Percentiles rank a stretch among this genome's conserved stretches.
phyloP scores from a whole-genome alignment of 2,329 filamentous ascomycete species.

The Verticillium isaacii region DNA sequence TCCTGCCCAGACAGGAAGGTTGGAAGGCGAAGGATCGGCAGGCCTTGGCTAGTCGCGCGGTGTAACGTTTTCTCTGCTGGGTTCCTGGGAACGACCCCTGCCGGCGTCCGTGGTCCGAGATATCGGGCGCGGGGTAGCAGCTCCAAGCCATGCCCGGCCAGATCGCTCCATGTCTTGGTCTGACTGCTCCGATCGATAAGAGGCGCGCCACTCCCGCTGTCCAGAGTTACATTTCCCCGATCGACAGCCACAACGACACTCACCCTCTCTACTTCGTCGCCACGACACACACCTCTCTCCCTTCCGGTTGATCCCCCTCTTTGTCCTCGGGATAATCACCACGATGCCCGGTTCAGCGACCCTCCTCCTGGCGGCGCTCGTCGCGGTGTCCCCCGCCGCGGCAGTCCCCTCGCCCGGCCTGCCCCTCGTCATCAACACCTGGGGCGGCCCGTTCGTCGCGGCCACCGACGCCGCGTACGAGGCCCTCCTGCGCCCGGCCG shows the following conservation, averaged over 20 bases:
- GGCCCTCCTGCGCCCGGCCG: constrained; percentile 23
- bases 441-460: constrained; percentile 45
- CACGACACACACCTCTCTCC: background rate
- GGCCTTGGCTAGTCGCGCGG: constrained; percentile 3
- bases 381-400: background rate
- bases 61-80: constrained; percentile 1
- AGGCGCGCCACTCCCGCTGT: background rate
- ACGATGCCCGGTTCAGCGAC: background rate
- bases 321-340: no score
- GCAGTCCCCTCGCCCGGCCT: constrained; percentile 30
- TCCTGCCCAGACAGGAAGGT: constrained; percentile 11
- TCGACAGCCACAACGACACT: background rate
- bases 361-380: background rate
- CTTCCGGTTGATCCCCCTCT: background rate
- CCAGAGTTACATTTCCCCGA: background rate
- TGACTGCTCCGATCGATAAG: background rate
- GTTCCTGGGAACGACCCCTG: background rate
- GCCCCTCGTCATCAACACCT: constrained; percentile 50
- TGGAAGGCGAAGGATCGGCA: constrained; percentile 4
- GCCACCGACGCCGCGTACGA: constrained; percentile 47
- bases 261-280: background rate
- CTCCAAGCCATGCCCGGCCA: background rate
- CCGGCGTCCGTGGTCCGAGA: background rate
- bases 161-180: background rate
- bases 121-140: background rate